These are phyloP conservation scores for Annona squamosa DNA, from an alignment of 164 flowering plant genomes.

Conservation along the genomic window DNA sequence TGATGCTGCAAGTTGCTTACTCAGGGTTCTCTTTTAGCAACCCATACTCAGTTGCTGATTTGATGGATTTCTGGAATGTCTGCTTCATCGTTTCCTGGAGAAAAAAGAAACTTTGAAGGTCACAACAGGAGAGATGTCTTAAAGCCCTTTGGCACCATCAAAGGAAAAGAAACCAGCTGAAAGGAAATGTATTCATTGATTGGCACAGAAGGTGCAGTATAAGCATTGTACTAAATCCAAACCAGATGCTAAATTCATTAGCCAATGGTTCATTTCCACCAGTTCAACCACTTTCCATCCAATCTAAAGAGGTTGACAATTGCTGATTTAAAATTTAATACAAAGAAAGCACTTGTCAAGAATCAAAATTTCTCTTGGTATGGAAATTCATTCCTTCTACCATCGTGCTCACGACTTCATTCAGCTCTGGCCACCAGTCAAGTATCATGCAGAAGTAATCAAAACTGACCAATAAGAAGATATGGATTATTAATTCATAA, in stretches of 20 bases:
- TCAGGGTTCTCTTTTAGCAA: slow-evolving; percentile 88
- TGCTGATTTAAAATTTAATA: no score
- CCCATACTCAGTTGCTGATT: slow-evolving; percentile 87
- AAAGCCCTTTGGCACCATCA: neutral
- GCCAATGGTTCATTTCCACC: no score
- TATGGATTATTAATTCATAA: neutral
- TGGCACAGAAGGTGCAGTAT: no score
- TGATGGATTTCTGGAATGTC: slow-evolving; percentile 73
- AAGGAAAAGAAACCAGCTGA: neutral
- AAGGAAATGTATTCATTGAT: no score
- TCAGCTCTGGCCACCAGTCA: neutral
- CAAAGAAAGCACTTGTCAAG: no score
- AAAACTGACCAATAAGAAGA: neutral
- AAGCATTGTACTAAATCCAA: no score
- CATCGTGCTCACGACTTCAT: no score
- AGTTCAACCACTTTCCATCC: no score
- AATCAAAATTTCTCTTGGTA: no score
- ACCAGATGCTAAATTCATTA: no score
- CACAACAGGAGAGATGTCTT: neutral
- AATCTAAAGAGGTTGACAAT: no score
- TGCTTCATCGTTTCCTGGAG: slow-evolving; percentile 92
- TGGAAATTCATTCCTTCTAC: no score
- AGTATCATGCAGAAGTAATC: neutral
- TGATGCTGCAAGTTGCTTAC: slow-evolving; percentile 38
- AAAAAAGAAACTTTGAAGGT: neutral